Base-by-base conservation (phyloP, 768 basidiomycete species). In the Tylopilus rubrobrunneus region DNA sequence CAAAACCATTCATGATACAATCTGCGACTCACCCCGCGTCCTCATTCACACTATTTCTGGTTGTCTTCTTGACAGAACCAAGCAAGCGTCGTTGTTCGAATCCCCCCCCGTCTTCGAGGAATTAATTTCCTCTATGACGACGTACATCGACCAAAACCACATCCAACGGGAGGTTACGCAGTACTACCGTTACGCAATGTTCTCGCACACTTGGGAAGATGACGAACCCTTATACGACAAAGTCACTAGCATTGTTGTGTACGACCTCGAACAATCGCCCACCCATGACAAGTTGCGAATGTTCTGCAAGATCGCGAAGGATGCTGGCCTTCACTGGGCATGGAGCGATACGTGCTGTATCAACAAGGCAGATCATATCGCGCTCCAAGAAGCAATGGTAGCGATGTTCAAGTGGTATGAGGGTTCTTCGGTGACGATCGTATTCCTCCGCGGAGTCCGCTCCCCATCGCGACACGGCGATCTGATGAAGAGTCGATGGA, bases 81-180 rank as follows among this genome's bases (percentile, higher is more conserved):
- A 46, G 17, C 58, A 55, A 25, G 51, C 51, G 1, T 31, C 45
- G 10, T 14, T 25, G 49, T 60, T 62, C 6, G 48, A 57, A 36
- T 47, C 37, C 4, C 33, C 25, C 0, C 36, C 51, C 11, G 4
- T 40, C 2, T 58, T 56, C 19, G 9, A 28, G 25, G 33, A 56
- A 31, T 17, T 58, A 7, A 7, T 56, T 15, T 62, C 56, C 2
- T 58, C 61, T 12, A 51, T 34, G 45, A 56, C 52, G 1, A 51
- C 45, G 10, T 17, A 21, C 8, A 48, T 54, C 17, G 51, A 60
- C 12, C 33, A 17, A 3, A 5, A 19, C n/a, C 53, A 21, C 5
- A 60, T 59, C 3, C 10, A 53, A 4, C 31, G 31, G 6, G 39
- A 59, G 0, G 59, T 59, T 0, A n/a, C 5, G 3, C 10, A 36